Percentiles rank a stretch among this genome's conserved stretches.
Evolutionary conservation across 805 yeast species (phyloP).

Genomic region (Cyberlindnera americana): DNA sequence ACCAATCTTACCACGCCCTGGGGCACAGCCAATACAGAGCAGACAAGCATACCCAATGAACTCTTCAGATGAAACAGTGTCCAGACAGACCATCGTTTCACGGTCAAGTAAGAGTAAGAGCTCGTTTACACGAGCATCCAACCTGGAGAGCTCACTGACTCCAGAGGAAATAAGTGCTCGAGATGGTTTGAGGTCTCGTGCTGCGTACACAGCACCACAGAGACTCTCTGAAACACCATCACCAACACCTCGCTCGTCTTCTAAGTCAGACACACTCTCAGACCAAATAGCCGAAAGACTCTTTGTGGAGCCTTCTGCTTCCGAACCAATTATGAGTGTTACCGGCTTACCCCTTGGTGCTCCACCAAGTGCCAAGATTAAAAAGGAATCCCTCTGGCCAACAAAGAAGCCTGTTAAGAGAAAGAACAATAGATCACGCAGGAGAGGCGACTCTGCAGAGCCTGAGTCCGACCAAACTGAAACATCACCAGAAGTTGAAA

Average conservation of each 20-base stretch:
- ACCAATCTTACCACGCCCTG: too few relatives aligned
- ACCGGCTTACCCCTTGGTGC: slow-evolving; percentile 74
- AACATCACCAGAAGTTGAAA: slow-evolving; percentile 7
- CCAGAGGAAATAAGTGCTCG: too few relatives aligned
- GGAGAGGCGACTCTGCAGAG: slow-evolving; percentile 17
- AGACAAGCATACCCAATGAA: too few relatives aligned
- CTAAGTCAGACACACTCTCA: too few relatives aligned
- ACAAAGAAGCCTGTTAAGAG: slow-evolving; percentile 29
- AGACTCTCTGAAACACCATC: background rate
- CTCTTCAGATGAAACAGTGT: too few relatives aligned
- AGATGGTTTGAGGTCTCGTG: background rate
- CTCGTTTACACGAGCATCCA: too few relatives aligned
- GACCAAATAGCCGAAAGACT: too few relatives aligned
- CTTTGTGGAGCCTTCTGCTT: slow-evolving; percentile 53
- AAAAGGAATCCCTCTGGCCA: slow-evolving; percentile 55
- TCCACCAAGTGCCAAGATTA: slow-evolving; percentile 59
- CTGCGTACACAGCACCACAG: background rate
- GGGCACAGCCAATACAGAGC: too few relatives aligned
- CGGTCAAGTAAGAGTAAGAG: too few relatives aligned
- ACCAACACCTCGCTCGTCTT: background rate
- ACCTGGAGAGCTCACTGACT: too few relatives aligned
- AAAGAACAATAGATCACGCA: slow-evolving; percentile 17
- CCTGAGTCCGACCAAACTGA: slow-evolving; percentile 5
- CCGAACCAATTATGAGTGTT: slow-evolving; percentile 52
- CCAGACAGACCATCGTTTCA: too few relatives aligned